Base-by-base conservation (phyloP, 495 filamentous ascomycete species). In the Tetracladium setigerum region DNA sequence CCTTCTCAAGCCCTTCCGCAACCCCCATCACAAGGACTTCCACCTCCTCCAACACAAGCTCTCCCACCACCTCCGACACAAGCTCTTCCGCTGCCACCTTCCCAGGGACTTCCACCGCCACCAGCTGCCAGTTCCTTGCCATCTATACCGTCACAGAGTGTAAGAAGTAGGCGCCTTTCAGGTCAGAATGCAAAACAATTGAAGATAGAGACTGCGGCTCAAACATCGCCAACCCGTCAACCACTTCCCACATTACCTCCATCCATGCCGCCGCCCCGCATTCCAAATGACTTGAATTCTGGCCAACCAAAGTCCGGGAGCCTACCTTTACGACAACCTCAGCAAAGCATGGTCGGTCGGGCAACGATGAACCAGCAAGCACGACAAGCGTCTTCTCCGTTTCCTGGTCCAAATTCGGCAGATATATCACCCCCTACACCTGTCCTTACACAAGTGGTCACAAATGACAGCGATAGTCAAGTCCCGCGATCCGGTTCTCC, bases 111-210 rank as follows among this genome's bases (percentile, higher is more conserved):
- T 27, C 39, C 42, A 17, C 30, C 31, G 14, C 27, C 16, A 6
- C 38, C 13, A 16, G n/a, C 41, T 32, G 24, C 41, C 8, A 13
- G 30, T 41, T 38, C 15, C 41, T 15, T 14, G 41, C 37, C 11
- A 13, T 14, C 13, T 38, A n/a, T 36, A 47, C 44, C 18, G 38
- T 22, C 34, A 46, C 74, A 64, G 70, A 67, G 86, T 22, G 88
- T 96, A 36, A 78, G 86, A 46, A 85, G 76, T 41, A 77, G 92
- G 44, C 80, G 91, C 47, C 69, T 95, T 31, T 96, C 92, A 8
- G 85, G 85, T 2, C 79, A 86, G 53, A 79, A 82, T 47, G 66
- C 74, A 15, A 87, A 83, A 57, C 86, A 88, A 59, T 71, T 98
- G 50, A 96, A 87, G 66, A 96, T 98, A 32, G 88, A 97, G 62